A percentile compares a stretch with the other conserved stretches of the same genome.
Conservation (phyloP, 1,284 basidiomycete genomes). For the Moesziomyces sp. region DNA sequence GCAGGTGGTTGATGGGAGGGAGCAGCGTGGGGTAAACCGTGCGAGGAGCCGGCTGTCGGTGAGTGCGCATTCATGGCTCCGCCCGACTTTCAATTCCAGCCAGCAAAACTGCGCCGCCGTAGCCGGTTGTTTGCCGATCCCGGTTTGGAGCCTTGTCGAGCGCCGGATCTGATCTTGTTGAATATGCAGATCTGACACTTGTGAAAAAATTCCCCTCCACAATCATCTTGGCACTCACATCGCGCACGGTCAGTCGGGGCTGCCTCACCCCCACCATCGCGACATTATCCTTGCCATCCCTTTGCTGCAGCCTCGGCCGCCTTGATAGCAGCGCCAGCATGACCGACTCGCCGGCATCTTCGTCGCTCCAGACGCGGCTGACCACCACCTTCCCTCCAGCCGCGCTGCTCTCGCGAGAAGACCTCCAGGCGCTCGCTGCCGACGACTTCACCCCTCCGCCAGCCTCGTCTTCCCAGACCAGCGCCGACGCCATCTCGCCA, state of each 20-base stretch:
- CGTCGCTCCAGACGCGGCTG: conserved; percentile 37
- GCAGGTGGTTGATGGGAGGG: background rate
- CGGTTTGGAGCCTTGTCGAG: too few species aligned
- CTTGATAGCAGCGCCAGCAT: conserved; percentile 1
- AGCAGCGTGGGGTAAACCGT: background rate
- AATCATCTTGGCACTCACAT: too few species aligned
- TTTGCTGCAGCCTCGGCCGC: background rate
- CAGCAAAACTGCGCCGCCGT: background rate
- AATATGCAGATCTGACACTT: too few species aligned
- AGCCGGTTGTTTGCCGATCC: background rate
- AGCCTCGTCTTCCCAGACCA: background rate
- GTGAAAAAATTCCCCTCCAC: too few species aligned
- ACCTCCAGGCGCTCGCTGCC: conserved; percentile 47
- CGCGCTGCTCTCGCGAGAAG: conserved; percentile 44
- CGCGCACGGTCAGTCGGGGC: too few species aligned
- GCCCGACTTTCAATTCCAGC: background rate
- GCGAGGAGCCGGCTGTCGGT: background rate
- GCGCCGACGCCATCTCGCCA: conserved; percentile 6
- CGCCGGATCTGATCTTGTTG: too few species aligned
- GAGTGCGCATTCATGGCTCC: too few species aligned
- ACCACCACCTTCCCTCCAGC: conserved; percentile 52
- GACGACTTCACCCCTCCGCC: conserved; percentile 15
- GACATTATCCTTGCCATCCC: background rate
- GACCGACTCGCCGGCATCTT: conserved; percentile 27
- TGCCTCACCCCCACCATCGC: background rate